Conservation (phyloP, 805 yeast genomes). For the Torulaspora delbrueckii region DNA sequence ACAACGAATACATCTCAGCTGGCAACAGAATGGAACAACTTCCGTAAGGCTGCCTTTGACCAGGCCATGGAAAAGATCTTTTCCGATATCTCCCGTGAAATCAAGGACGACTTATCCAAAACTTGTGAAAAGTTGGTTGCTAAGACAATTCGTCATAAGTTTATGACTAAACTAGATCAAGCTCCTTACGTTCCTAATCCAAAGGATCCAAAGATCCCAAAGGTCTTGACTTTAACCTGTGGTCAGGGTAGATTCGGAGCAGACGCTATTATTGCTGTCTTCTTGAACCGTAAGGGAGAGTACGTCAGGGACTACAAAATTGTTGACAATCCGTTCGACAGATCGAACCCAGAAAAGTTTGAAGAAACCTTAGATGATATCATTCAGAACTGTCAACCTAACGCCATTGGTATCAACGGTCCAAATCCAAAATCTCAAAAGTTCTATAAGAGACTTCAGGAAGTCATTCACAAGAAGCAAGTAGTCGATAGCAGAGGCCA, state of each 20-base stretch:
- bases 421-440: constrained; percentile 68
- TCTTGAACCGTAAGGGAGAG: constrained; percentile 75
- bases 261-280: constrained; percentile 82
- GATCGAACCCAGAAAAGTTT: constrained; percentile 53
- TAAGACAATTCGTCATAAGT: constrained; percentile 61
- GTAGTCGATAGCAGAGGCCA: constrained; percentile 54
- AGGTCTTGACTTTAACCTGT: constrained; percentile 72
- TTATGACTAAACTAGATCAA: constrained; percentile 74
- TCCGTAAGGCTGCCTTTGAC: constrained; percentile 62
- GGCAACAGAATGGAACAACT: constrained; percentile 74
- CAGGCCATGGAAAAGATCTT: constrained; percentile 64
- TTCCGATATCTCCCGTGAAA: constrained; percentile 62
- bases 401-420: constrained; percentile 87
- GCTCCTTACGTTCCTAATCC: constrained; percentile 87
- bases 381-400: constrained; percentile 68
- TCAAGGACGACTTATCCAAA: constrained; percentile 76
- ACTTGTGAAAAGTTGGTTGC: constrained; percentile 69
- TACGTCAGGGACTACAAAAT: constrained; percentile 73
- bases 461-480: constrained; percentile 52
- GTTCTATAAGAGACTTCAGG: constrained; percentile 51
- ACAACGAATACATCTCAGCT: constrained; percentile 76
- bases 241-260: constrained; percentile 79
- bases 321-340: constrained; percentile 58
- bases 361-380: constrained; percentile 55
- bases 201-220: constrained; percentile 78